Evolutionary conservation across 768 basidiomycete species (phyloP).

Genomic region (Phanerochaete sordida): DNA sequence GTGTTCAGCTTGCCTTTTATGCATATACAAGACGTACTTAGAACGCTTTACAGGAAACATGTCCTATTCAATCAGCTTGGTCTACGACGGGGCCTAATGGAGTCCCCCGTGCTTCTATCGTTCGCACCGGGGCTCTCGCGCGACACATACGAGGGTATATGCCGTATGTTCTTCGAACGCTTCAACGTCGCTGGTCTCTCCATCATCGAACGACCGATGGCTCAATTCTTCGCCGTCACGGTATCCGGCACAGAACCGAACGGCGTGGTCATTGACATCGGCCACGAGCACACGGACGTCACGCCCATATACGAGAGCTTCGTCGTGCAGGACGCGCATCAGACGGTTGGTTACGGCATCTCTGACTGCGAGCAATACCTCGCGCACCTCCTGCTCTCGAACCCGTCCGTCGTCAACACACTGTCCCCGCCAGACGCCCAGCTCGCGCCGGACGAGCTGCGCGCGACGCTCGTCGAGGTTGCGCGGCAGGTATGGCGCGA

Average conservation of each 20-base stretch:
- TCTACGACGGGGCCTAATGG: constrained; percentile 80
- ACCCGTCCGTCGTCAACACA: constrained; percentile 57
- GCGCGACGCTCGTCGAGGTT: constrained; percentile 57
- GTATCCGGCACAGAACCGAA: constrained; percentile 46
- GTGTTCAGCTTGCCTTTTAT: constrained; percentile 20
- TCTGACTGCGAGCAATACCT: constrained; percentile 74
- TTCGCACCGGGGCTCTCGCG: constrained; percentile 64
- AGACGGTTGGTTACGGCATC: constrained; percentile 62
- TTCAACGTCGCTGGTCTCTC: constrained; percentile 86
- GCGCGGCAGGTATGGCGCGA: constrained; percentile 60
- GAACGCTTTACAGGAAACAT: constrained; percentile 62
- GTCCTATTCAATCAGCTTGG: constrained; percentile 72
- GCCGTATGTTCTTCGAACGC: constrained; percentile 87
- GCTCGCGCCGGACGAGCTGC: constrained; percentile 42
- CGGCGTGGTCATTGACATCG: constrained; percentile 83
- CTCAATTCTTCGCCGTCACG: constrained; percentile 72
- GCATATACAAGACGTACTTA: no score
- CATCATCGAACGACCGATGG: constrained; percentile 78
- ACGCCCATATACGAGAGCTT: constrained; percentile 75
- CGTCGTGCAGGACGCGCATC: constrained; percentile 49
- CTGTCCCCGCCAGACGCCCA: constrained; percentile 51
- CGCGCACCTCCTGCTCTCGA: constrained; percentile 66
- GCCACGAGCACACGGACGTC: constrained; percentile 70
- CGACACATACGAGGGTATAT: constrained; percentile 64
- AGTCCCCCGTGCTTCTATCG: constrained; percentile 80